Base-by-base conservation (phyloP, 495 filamentous ascomycete genomes). In the Friedmanniomyces simplex region DNA sequence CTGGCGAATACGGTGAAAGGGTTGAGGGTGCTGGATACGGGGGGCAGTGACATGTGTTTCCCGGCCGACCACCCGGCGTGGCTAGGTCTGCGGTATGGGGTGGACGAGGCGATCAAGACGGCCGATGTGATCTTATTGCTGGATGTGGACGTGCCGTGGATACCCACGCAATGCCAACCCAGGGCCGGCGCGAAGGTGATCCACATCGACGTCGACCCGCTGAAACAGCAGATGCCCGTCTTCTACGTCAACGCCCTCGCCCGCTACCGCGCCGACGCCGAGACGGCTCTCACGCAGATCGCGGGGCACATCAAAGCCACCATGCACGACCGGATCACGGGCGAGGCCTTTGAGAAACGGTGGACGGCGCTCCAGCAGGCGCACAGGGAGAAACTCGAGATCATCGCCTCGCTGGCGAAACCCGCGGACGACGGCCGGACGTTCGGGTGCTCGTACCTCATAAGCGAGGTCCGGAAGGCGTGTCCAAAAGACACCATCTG, bases 21-120 rank as follows among this genome's bases (percentile, higher is more conserved):
- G 0, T 68, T 96, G 45, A 76, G 89, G 13, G 88, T 97, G 18
- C 71, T 97, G 26, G 91, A 97, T 68, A 90, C 89, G 0, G 88
- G 87, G 24, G 91, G 89, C 34, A 87, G 87, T 66, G 91, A 97
- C 68, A 93, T 97, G 91, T 94, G 88, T 66, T 96, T 96, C 72
- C 91, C 91, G 1, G 85, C 83, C 1, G 76, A 91, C 51, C 90
- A 96, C 58, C 73, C 75, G 0, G 81, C 72, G 7, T 86, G 83
- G 77, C 68, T 96, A 25, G 88, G 91, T 1, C 66, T 94, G 61
- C 76, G 82, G 58, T 96, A 82, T 61, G 88, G 90, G 12, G 74
- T 81, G 1, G 88, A 95, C 41, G 82, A 87, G 16, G 72, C 75
- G 6, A 87, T 96, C 61, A 76, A 73, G 45, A 83, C 82, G 6